Conservation (phyloP, 306 rosid genomes). For the Quercus gilva region DNA sequence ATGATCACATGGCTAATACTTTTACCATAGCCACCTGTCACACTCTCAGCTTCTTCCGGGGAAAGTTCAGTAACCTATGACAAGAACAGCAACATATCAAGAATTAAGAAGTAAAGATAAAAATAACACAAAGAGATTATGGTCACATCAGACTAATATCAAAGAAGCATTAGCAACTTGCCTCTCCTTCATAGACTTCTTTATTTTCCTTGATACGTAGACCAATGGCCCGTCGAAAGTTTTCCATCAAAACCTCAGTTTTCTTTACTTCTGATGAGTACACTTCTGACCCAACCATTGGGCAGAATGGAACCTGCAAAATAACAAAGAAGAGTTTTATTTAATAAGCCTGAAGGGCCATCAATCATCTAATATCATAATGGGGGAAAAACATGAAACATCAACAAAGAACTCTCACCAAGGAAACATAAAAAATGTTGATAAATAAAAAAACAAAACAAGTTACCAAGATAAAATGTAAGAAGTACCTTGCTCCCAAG, state of each 20-base stretch:
- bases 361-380: not conserved
- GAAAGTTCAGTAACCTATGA: constrained; percentile 88
- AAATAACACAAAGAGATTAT: constrained; percentile 9
- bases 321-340: not conserved
- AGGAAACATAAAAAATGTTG: not conserved
- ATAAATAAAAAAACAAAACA: not conserved
- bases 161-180: constrained; percentile 27
- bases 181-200: constrained; percentile 99
- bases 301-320: constrained; percentile 88
- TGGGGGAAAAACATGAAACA: not conserved
- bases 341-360: not conserved
- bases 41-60: constrained; percentile 92
- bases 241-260: constrained; percentile 95
- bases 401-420: not conserved
- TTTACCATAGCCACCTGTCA: constrained; percentile 94
- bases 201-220: constrained; percentile 92
- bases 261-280: constrained; percentile 96
- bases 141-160: constrained; percentile 1
- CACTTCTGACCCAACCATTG: constrained; percentile 98
- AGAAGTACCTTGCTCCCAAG: constrained; percentile 90
- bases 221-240: constrained; percentile 89
- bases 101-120: constrained; percentile 10
- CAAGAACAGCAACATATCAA: constrained; percentile 20
- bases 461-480: not conserved
- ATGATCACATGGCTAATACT: constrained; percentile 95